phyloP scores from a whole-genome alignment of 345 rosid genomes.

The Salix brachista region DNA sequence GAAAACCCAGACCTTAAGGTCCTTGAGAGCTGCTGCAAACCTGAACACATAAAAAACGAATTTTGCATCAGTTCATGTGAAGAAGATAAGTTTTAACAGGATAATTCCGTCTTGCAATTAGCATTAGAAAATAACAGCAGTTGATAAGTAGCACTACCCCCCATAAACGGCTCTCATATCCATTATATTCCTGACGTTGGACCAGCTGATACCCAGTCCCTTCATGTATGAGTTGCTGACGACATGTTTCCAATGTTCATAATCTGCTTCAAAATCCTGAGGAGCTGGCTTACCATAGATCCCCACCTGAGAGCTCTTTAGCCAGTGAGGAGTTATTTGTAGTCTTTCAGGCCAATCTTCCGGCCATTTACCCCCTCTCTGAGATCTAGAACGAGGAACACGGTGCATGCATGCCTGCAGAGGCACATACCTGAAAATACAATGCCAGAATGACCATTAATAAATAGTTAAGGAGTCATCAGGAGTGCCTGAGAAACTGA shows the following conservation, averaged over 20 bases:
- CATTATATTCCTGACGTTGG: constrained; percentile 78
- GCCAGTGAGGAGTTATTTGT: constrained; percentile 70
- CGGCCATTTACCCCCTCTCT: constrained; percentile 77
- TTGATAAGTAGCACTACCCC: constrained; percentile 44
- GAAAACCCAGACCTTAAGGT: constrained; percentile 71
- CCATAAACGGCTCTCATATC: constrained; percentile 95
- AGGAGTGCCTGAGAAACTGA: background rate
- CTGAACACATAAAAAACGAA: constrained; percentile 28
- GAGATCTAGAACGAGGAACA: constrained; percentile 38
- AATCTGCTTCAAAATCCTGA: constrained; percentile 62
- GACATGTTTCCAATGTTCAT: constrained; percentile 73
- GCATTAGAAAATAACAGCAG: background rate
- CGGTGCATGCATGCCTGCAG: constrained; percentile 79
- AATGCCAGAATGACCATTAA: background rate
- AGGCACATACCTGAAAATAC: constrained; percentile 71
- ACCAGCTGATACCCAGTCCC: constrained; percentile 78
- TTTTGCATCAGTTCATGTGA: background rate
- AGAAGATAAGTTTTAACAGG: background rate
- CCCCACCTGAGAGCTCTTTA: constrained; percentile 85
- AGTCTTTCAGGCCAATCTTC: constrained; percentile 67
- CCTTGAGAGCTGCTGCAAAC: constrained; percentile 82
- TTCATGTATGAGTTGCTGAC: constrained; percentile 64
- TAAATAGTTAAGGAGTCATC: background rate
- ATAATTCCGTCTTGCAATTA: background rate
- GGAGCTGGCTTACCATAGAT: constrained; percentile 89